phyloP scores from a whole-genome alignment of 352 stramenopile species.

The Lagenidium giganteum region DNA sequence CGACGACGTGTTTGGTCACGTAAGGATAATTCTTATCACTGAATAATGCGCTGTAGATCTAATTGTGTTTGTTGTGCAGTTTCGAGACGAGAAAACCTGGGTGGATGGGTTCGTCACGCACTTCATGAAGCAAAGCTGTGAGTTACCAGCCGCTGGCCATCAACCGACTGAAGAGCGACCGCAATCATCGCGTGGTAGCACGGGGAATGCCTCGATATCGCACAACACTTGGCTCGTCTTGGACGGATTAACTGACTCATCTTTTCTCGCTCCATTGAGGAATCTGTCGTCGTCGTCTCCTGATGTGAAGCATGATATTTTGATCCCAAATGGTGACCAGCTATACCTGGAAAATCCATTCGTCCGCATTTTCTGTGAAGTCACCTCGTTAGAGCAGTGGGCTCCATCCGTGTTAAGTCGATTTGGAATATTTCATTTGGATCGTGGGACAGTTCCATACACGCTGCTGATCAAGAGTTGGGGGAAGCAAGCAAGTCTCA shows the following conservation, averaged over 20 bases:
- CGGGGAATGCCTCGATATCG: too few species aligned
- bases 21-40: constrained; percentile 8
- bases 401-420: constrained; percentile 38
- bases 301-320: constrained; percentile 14
- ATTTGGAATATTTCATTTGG: constrained; percentile 57
- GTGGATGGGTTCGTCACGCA: constrained; percentile 48
- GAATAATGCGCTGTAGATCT: background rate
- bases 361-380: constrained; percentile 52
- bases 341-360: constrained; percentile 25
- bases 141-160: too few species aligned
- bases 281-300: constrained; percentile 17
- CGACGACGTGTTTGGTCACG: constrained; percentile 47
- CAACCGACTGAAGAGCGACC: constrained; percentile 1
- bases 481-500: constrained; percentile 20
- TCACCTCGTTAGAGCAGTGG: constrained; percentile 46
- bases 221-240: constrained; percentile 80
- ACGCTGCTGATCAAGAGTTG: constrained; percentile 68
- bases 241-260: constrained; percentile 30
- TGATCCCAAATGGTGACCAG: constrained; percentile 57
- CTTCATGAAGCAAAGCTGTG: constrained; percentile 50
- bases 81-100: constrained; percentile 35
- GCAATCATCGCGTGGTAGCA: constrained; percentile 23
- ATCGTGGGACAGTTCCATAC: constrained; percentile 42
- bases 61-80: constrained; percentile 16
- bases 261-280: constrained; percentile 32